Evolutionary conservation across 2,329 filamentous ascomycete genomes (phyloP).

Genomic region (Diplodia mutila): DNA sequence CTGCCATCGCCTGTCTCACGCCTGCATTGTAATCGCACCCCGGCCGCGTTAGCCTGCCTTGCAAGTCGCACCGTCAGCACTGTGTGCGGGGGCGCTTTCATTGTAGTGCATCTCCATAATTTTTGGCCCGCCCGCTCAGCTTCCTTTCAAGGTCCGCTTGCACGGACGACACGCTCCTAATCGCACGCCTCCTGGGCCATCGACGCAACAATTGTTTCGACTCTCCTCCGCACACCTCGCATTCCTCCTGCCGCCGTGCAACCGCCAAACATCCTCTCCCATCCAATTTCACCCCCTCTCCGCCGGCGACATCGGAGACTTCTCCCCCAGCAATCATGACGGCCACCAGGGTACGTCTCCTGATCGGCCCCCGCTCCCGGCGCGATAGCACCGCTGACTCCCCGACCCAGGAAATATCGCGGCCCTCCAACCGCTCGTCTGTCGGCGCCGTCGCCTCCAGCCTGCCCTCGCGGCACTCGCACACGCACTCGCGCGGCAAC

Average conservation of each 20-base stretch:
- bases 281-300: neutral
- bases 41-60: neutral
- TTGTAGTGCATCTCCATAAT: conserved; percentile 27
- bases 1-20: conserved; percentile 4
- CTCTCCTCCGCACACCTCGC: conserved; percentile 4
- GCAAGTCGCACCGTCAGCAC: conserved; percentile 21
- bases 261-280: neutral
- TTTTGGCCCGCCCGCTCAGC: conserved; percentile 26
- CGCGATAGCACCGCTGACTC: conserved; percentile 36
- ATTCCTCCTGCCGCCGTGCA: conserved; percentile 1
- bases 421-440: conserved; percentile 49
- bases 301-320: neutral
- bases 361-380: conserved; percentile 26
- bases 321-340: conserved; percentile 40
- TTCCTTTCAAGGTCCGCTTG: conserved; percentile 26
- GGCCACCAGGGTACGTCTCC: conserved; percentile 42
- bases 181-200: conserved; percentile 21
- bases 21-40: conserved; percentile 16
- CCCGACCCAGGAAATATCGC: conserved; percentile 44
- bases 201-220: conserved; percentile 21
- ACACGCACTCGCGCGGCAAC: conserved; percentile 64
- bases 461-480: conserved; percentile 47
- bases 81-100: conserved; percentile 27
- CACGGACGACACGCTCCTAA: conserved; percentile 24
- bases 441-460: conserved; percentile 61